Base-by-base conservation (phyloP, 176 grass and related monocot species). In the Chloris gayana region DNA sequence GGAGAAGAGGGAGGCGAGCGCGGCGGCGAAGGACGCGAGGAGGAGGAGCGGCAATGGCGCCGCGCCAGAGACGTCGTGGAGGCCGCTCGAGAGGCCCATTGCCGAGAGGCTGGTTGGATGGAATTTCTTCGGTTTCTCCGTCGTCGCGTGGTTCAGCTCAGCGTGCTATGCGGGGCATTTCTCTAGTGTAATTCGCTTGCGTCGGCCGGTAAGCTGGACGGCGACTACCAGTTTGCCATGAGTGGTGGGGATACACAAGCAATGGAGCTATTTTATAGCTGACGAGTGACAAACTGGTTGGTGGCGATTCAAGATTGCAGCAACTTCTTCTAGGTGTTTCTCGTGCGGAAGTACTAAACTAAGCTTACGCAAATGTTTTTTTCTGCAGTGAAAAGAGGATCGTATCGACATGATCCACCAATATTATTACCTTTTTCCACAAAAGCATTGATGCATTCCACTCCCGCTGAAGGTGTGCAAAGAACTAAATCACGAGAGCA, bases 41-140 rank as follows among this genome's bases (percentile, higher is more conserved):
- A 41, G 33, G 34, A 75, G 73, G 0, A 75, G 73, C 73, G 73
- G 53, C 53, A 75, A 14, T 1, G 73, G 53, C 33, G 73, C 53
- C 34, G 73, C 73, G 22, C 22, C 34, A 33, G 73, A 75, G 73
- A 75, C 73, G 73, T 75, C 72, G 32, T 58, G 72, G 32, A 74
- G 51, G 51, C 32, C 47, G 51, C 72, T 58, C 11, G 50, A 74
- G 72, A 74, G 72, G 72, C 72, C 72, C 72, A 74, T 74, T n/a
- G n/a, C n/a, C n/a, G n/a, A n/a, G n/a, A n/a, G n/a, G n/a, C n/a
- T n/a, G n/a, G n/a, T n/a, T n/a, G n/a, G n/a, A 37, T 5, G 4
- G 41, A 10, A 44, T 44, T 44, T 44, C 41, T 44, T 44, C 12
- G 41, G 41, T 10, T 44, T 44, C 41, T 44, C 41, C 41, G n/a